Evolutionary conservation across 331 rosid genomes (phyloP).

Genomic region (Acacia pycnantha): DNA sequence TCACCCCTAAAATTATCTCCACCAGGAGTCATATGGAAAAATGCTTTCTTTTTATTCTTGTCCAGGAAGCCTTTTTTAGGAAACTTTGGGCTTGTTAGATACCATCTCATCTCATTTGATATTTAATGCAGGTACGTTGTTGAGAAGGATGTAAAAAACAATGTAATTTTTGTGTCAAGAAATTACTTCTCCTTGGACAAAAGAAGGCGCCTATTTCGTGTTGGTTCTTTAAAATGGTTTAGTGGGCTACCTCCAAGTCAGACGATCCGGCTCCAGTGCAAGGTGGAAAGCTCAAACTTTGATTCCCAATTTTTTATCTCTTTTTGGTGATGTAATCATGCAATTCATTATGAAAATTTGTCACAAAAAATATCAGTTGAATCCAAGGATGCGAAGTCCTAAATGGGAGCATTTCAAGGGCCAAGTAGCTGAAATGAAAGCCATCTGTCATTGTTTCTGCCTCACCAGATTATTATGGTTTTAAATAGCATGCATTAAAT

Average conservation of each 20-base stretch:
- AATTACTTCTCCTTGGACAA: conserved; percentile 84
- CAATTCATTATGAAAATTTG: background rate
- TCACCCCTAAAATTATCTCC: background rate
- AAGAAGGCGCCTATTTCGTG: conserved; percentile 78
- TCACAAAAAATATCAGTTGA: background rate
- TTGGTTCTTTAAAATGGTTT: conserved; percentile 87
- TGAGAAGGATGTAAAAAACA: conserved; percentile 79
- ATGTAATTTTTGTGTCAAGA: conserved; percentile 89
- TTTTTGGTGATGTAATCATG: background rate
- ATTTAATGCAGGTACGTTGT: conserved; percentile 82
- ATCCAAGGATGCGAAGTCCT: background rate
- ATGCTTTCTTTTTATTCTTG: conserved; percentile 2
- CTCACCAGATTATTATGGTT: background rate
- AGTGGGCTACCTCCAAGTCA: conserved; percentile 58
- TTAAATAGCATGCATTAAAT: background rate
- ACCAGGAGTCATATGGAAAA: background rate
- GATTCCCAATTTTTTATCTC: background rate
- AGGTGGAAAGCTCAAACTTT: conserved; percentile 50
- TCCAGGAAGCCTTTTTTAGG: background rate
- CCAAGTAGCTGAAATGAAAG: background rate
- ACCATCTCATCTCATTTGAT: background rate
- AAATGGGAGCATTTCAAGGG: background rate
- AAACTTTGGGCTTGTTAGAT: background rate
- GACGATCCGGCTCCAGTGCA: conserved; percentile 65
- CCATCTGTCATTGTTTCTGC: background rate